Base-by-base conservation (phyloP, 495 filamentous ascomycete genomes). In the Parachaetomium inaequale region DNA sequence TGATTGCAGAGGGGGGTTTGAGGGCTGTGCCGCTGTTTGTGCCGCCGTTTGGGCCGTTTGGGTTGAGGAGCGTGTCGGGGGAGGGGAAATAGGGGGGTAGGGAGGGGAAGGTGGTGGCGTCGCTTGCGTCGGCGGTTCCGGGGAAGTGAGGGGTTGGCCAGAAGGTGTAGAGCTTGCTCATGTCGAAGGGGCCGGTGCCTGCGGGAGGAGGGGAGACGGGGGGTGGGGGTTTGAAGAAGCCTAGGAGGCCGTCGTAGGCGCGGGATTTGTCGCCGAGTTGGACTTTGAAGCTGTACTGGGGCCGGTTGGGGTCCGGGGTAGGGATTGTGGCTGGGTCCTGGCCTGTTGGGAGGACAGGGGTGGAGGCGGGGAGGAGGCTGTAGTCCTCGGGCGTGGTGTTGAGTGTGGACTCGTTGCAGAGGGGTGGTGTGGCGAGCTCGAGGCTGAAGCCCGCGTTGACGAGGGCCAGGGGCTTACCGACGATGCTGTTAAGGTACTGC, bases 401-500 rank as follows among this genome's bases (percentile, higher is more conserved):
- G 31, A 4, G 5, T 5, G 31, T 10, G 31, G 31, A 4, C 10
- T 32, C 5, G 31, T 32, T 32, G 5, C 10, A 10, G 31, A 32
- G 10, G 5, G 31, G 31, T 10, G 7, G 14, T 40, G 4, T 8
- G 36, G 3, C 14, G 36, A 84, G 68, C 66, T 84, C 81, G 7
- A 84, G 67, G 0, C 70, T 75, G 72, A 69, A 79, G 0, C 75
- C 81, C 45, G 68, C 66, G 51, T 81, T 78, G 25, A 76, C 74
- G 4, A 84, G 74, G 0, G 80, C 81, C 3, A 84, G 69, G 0
- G 81, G 82, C 55, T 69, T 71, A 3, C 82, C 81, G 21, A 82
- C 64, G 23, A 82, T 50, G 2, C 72, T 58, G 50, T 61, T 68
- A n/a, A 75, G 47, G 53, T 70, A 80, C 42, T 53, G 0, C 70